Evolutionary conservation across 306 rosid genomes (phyloP).

Genomic region (Glycine tomentella): DNA sequence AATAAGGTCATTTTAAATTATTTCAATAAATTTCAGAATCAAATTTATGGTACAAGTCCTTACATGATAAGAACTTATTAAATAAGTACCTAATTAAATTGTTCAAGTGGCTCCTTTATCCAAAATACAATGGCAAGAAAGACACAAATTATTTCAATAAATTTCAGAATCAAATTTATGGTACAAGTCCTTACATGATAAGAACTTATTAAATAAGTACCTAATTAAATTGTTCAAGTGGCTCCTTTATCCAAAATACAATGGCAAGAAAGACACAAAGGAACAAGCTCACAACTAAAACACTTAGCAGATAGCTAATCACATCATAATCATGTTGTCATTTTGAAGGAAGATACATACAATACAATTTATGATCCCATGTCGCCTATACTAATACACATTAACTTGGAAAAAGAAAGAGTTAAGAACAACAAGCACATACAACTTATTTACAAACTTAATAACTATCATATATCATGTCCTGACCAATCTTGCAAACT

Average conservation of each 20-base stretch:
- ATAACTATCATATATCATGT: neutral
- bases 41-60: too few species aligned
- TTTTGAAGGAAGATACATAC: neutral
- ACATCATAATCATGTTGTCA: neutral
- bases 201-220: neutral
- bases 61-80: too few species aligned
- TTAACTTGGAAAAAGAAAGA: neutral
- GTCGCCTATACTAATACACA: neutral
- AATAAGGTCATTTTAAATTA: too few species aligned
- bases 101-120: neutral
- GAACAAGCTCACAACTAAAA: slow-evolving; percentile 16
- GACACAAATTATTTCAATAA: too few species aligned
- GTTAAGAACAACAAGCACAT: neutral
- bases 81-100: neutral
- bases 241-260: neutral
- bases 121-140: slow-evolving; percentile 7
- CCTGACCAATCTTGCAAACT: neutral
- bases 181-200: too few species aligned
- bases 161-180: too few species aligned
- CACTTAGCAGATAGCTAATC: neutral
- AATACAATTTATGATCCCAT: neutral
- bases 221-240: neutral
- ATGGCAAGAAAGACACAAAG: slow-evolving; percentile 17
- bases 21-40: too few species aligned
- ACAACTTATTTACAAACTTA: neutral